Base-by-base conservation (phyloP, 495 filamentous ascomycete genomes). In the Aspergillus haitiensis region DNA sequence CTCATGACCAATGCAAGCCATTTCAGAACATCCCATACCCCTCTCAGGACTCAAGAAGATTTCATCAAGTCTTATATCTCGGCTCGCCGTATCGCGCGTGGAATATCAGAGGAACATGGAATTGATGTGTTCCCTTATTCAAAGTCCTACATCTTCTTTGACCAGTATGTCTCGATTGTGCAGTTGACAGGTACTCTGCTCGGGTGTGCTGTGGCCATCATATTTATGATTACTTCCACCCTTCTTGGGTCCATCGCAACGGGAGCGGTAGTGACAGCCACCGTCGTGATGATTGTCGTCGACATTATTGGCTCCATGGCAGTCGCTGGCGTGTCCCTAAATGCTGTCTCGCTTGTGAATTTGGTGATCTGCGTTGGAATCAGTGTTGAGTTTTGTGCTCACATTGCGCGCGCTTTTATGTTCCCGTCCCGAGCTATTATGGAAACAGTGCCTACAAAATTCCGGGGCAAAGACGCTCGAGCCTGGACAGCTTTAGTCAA, bases 81-180 rank as follows among this genome's bases (percentile, higher is more conserved):
- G 8, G 95, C 94, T 16, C 88, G 94, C 34, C 90, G 94, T 60
- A 98, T 98, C 61, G 87, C 94, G 2, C 72, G 82, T 54, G 84
- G 82, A 13, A 82, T 98, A 52, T 88, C 80, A 18, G 72, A 81
- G 44, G 81, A 77, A 51, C 89, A 91, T 11, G 81, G 82, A 8
- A 84, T 91, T 46, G 81, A 88, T 27, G 86, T 98, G 52, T 98
- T 98, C 81, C 93, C 94, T 0, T 98, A 98, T 72, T 91, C 88
- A 44, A 88, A 97, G 64, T 93, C 94, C 70, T 98, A 98, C 76
- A 92, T 98, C 65, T 98, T 97, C 82, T 98, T 98, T 70, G 93
- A 98, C 75, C 94, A 97, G 69, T 98, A 98, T 71, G 81, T 89
- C 2, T 82, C 84, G 57, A 97, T 98, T 62, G 86, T 94, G 35